Evolutionary conservation across 345 rosid genomes (phyloP).

Genomic region (Carallia pectinifolia): DNA sequence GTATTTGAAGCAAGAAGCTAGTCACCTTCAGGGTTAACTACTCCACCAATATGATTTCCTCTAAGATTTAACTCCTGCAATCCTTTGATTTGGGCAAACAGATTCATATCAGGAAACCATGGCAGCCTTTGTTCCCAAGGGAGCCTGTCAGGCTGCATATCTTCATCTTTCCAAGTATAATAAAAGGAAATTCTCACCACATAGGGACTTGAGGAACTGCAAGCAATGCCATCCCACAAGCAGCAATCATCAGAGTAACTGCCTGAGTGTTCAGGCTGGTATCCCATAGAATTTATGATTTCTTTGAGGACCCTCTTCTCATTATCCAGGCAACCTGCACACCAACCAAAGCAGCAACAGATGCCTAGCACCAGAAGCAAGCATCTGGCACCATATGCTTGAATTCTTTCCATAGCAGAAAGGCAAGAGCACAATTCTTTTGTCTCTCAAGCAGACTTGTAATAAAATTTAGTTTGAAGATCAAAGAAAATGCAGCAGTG

Average conservation of each 20-base stretch:
- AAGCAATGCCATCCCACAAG: slow-evolving; percentile 15
- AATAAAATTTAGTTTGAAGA: too few relatives aligned
- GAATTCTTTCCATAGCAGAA: background rate
- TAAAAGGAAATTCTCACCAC: slow-evolving; percentile 14
- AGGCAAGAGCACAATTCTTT: background rate
- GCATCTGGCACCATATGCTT: background rate
- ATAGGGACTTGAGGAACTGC: slow-evolving; percentile 18
- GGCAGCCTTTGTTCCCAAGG: background rate
- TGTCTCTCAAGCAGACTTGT: background rate
- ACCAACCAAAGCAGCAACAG: slow-evolving; percentile 2
- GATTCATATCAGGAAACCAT: slow-evolving; percentile 20
- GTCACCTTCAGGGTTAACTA: slow-evolving; percentile 16
- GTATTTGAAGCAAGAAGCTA: background rate
- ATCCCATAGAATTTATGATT: slow-evolving; percentile 16
- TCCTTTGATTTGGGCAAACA: slow-evolving; percentile 17
- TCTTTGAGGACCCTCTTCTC: slow-evolving; percentile 14
- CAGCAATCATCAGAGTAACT: slow-evolving; percentile 11
- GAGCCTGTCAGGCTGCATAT: background rate
- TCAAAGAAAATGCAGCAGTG: too few relatives aligned
- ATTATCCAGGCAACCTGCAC: slow-evolving; percentile 16
- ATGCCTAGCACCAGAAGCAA: background rate
- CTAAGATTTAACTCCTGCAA: slow-evolving; percentile 10
- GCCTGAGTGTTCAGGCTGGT: background rate
- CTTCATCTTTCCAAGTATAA: background rate
- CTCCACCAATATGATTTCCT: slow-evolving; percentile 17